Evolutionary conservation across 2,329 filamentous ascomycete genomes (phyloP).

Genomic region (Cephalotrichum gorgonifer): DNA sequence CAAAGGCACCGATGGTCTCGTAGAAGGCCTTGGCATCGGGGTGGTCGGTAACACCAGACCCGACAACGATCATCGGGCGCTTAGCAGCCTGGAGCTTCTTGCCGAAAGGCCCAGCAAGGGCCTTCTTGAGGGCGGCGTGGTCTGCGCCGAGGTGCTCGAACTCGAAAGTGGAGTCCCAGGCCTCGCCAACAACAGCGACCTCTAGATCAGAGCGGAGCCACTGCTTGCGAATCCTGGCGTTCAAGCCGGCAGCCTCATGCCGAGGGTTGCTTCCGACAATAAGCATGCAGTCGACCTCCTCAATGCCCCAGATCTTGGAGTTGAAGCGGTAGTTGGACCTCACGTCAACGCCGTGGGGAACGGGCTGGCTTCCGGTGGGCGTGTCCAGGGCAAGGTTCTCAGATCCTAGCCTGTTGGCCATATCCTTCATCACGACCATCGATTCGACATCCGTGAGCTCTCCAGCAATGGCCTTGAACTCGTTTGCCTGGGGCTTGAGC

Average conservation of each 20-base stretch:
- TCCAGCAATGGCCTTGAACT: conserved; percentile 92
- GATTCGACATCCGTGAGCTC: conserved; percentile 88
- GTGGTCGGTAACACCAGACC: conserved; percentile 86
- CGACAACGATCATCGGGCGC: conserved; percentile 93
- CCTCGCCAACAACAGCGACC: conserved; percentile 81
- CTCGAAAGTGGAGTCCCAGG: conserved; percentile 90
- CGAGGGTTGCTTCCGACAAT: conserved; percentile 92
- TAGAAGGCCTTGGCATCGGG: conserved; percentile 85
- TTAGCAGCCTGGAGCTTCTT: conserved; percentile 84
- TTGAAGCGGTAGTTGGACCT: conserved; percentile 96
- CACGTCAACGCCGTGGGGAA: conserved; percentile 88
- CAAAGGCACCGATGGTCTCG: conserved; percentile 79
- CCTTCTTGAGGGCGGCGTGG: conserved; percentile 70
- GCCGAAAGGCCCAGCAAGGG: conserved; percentile 77
- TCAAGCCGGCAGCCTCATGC: conserved; percentile 89
- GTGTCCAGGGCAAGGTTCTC: conserved; percentile 93
- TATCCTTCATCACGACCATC: conserved; percentile 90
- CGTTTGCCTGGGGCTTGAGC: conserved; percentile 75
- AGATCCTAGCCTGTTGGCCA: conserved; percentile 91
- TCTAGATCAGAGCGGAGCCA: conserved; percentile 94
- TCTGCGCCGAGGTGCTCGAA: conserved; percentile 83
- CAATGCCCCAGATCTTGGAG: conserved; percentile 85
- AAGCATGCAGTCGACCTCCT: conserved; percentile 86
- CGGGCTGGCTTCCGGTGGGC: conserved; percentile 68
- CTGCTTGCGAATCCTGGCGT: conserved; percentile 94